phyloP scores from a whole-genome alignment of 2,329 filamentous ascomycete genomes.

The Claviceps pazoutovae region DNA sequence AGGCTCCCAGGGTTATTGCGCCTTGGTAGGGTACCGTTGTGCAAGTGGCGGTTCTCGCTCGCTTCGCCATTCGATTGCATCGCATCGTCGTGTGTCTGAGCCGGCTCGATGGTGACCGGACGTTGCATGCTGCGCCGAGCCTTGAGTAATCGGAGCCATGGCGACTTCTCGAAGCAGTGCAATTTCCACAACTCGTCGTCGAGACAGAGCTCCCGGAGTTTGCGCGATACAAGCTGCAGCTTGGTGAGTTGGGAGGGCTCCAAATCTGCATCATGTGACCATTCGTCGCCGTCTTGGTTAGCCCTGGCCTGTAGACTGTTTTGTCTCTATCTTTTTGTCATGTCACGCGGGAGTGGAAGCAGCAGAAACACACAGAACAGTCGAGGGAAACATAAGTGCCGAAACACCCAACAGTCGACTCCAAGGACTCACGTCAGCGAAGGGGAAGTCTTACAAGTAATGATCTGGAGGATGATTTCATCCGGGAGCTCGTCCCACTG shows the following conservation, averaged over 20 bases:
- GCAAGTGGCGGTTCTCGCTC: background rate
- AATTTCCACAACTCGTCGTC: constrained; percentile 67
- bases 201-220: constrained; percentile 51
- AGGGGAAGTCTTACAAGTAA: constrained; percentile 36
- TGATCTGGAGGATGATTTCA: constrained; percentile 50
- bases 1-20: background rate
- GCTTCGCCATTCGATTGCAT: constrained; percentile 6
- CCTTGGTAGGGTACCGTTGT: background rate
- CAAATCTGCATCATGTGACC: constrained; percentile 15
- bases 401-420: background rate
- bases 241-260: constrained; percentile 35
- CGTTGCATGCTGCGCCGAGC: constrained; percentile 19
- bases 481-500: constrained; percentile 40
- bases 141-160: constrained; percentile 48
- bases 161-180: constrained; percentile 58
- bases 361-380: background rate
- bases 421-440: background rate
- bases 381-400: background rate
- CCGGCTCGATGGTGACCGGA: constrained; percentile 12
- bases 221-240: constrained; percentile 55
- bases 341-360: background rate
- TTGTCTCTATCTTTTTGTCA: background rate
- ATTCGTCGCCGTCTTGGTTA: background rate
- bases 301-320: background rate
- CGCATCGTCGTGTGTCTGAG: background rate